Evolutionary conservation across 75 land plant species (phyloP), one percentile per base, ranked within the genome.

Genomic region (Cryptomeria japonica): DNA sequence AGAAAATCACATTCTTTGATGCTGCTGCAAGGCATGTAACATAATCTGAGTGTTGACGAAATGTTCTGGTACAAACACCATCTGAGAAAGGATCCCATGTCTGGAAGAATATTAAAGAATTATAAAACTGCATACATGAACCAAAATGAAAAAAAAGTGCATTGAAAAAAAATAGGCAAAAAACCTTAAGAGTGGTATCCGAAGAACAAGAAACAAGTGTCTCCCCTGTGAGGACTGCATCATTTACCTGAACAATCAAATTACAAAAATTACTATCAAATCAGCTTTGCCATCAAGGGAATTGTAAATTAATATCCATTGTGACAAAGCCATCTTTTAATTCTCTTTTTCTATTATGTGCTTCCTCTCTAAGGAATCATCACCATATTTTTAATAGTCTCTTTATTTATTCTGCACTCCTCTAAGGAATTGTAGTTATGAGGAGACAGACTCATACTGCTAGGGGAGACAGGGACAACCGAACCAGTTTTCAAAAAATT

Each of bases 41-140:
- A 93, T 98, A 98, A 86, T 98, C 99, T 79, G 99, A 96, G 87
- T 98, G 99, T 85, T 97, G 99, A 44, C 95, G 94, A 15, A 97
- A 94, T 68, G 99, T 98, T 91, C 91, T 94, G 13, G 93, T 93
- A 86, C 99, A 97, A 42, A 83, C 92, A 83, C 96, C 96, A 92
- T 93, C 91, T 47, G 99, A 95, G 84, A 92, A 92, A 76, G 93
- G 79, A 68, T 93, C 90, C 99, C 99, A 98, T 8, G 93, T 92
- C 99, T 98, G 93, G 28, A 55, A 51, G 84, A 87, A 53, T 70
- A 61, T 25, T 86, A 88, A 10, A 46, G 38, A 70, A 80, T 47
- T 68, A 28, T 28, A 13, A 41, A 89, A 37, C 44, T 80, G 55
- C 89, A 61, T 68, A 38, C 37, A 39, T 32, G 68, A 68, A 68